Evolutionary conservation across 1,139 yeast species (phyloP), one percentile per base, ranked within the genome.

Genomic region (Pichia inconspicua): DNA sequence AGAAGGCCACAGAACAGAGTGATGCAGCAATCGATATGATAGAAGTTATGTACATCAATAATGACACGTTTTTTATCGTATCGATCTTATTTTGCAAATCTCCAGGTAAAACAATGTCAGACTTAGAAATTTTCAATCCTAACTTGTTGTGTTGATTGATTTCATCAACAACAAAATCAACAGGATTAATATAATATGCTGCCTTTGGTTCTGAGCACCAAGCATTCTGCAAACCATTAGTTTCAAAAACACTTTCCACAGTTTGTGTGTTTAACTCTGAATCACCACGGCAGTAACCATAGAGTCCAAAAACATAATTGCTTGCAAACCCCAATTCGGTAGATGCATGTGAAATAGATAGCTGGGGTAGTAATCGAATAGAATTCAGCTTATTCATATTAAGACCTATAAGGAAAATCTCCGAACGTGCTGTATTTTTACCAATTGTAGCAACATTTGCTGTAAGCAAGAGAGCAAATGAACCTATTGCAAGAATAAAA

Each of bases 281-380:
- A 41, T 63, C 49, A 25, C 90, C 92, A 56, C 74, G 69, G 65
- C 95, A 85, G 66, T 82, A 84, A 32, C 89, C 90, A 80, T 89
- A 84, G 61, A 75, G 72, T 43, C 88, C 80, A 40, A 83, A 68
- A 15, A 81, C 72, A 61, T 83, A 84, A 28, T 79, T 77, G 44
- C 78, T 79, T 7, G 84, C 69, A 32, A 84, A 65, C 1, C 87
- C 86, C 42, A 78, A 59, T 39, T 63, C 66, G 7, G 57, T 48
- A 31, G 58, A 51, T 12, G 53, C 54, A 14, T 45, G 11, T 36
- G 50, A 12, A 11, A 19, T 12, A 15, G 40, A 19, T 7, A 1
- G 53, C 30, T 3, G 54, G 43, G 2, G 61, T 34, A 12, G 59
- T 39, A 9, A 59, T 54, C 6, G 57, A 30, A 48, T 25, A 2